Percentiles rank a stretch among this genome's conserved stretches.
These are phyloP conservation scores for Mortierella sp. DNA, from an alignment of 371 early-diverging fungal species.

Conservation along the genomic window DNA sequence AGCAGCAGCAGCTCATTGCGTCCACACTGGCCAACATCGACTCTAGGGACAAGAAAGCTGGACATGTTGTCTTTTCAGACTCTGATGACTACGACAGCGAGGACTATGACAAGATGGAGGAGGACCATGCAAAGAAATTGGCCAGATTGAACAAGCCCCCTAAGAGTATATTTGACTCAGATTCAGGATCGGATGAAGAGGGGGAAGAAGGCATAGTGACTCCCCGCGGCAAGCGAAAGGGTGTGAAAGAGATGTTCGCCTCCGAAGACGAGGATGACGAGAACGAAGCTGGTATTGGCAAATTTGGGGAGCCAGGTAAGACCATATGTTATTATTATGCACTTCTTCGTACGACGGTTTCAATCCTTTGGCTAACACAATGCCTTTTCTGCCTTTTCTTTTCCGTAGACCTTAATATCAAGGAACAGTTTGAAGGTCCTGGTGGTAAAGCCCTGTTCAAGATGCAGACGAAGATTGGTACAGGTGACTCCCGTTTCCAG, in stretches of 20 bases:
- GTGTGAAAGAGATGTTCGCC: slow-evolving; percentile 43
- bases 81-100: slow-evolving; percentile 49
- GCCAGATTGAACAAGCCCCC: slow-evolving; percentile 42
- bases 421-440: slow-evolving; percentile 69
- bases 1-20: slow-evolving; percentile 46
- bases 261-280: slow-evolving; percentile 51
- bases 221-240: slow-evolving; percentile 7
- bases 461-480: slow-evolving; percentile 64
- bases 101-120: slow-evolving; percentile 44
- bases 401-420: slow-evolving; percentile 63
- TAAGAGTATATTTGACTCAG: slow-evolving; percentile 70
- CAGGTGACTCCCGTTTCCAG: slow-evolving; percentile 70
- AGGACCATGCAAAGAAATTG: slow-evolving; percentile 34
- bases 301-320: slow-evolving; percentile 27
- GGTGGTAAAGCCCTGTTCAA: slow-evolving; percentile 64
- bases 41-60: slow-evolving; percentile 45
- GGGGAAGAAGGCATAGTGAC: neutral
- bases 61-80: slow-evolving; percentile 49
- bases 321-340: too few relatives aligned
- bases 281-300: slow-evolving; percentile 14
- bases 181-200: slow-evolving; percentile 44
- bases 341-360: too few relatives aligned
- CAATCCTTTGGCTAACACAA: neutral
- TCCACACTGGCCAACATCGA: slow-evolving; percentile 47
- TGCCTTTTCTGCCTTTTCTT: neutral